These are phyloP conservation scores for Cercospora sesami DNA, from an alignment of 2,329 filamentous ascomycete genomes.

Conservation along the genomic window DNA sequence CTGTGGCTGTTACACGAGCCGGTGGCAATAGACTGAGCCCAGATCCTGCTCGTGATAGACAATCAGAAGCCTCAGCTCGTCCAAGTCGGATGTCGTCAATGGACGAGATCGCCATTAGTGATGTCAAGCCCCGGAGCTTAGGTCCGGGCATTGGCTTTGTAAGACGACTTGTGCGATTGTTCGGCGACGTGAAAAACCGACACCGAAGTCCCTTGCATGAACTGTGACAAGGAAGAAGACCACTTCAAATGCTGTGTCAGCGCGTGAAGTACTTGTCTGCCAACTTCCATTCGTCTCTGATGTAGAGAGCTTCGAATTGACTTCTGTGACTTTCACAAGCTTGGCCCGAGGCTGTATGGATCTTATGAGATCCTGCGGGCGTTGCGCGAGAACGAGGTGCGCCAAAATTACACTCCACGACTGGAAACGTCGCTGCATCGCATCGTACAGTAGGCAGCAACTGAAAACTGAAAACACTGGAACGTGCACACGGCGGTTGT, in stretches of 20 bases:
- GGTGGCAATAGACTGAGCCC: not conserved
- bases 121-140: not conserved
- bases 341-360: not conserved
- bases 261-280: not conserved
- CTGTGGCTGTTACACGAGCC: not conserved
- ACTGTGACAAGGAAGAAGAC: not conserved
- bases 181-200: not conserved
- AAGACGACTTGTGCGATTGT: not conserved
- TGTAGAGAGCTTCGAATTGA: not conserved
- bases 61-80: not conserved
- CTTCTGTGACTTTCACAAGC: not conserved
- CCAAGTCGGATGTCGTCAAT: not conserved
- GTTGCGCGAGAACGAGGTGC: not conserved
- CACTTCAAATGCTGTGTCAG: not conserved
- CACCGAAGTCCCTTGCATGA: not conserved
- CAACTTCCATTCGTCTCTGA: not conserved
- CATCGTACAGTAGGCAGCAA: not conserved
- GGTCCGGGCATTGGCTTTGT: not conserved
- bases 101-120: not conserved
- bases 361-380: not conserved
- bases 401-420: not conserved
- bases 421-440: not conserved
- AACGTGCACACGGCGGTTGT: not conserved
- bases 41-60: not conserved
- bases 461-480: not conserved